A percentile compares a stretch with the other conserved stretches of the same genome.
These are phyloP conservation scores for Leonotis leonurus DNA, from an alignment of 257 asterid genomes.

Conservation along the genomic window DNA sequence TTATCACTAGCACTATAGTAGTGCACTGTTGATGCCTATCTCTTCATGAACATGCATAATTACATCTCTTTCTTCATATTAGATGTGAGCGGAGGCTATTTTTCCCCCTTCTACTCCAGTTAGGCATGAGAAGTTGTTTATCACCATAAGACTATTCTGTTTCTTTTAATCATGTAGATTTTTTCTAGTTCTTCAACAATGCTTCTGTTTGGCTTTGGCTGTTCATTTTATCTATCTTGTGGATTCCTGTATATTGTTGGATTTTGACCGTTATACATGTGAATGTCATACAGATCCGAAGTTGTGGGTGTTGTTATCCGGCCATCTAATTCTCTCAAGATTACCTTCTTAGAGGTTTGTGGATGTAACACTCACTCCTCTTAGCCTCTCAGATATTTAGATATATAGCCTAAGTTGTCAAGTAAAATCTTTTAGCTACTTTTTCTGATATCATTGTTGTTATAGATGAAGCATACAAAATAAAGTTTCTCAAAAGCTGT, in stretches of 20 bases:
- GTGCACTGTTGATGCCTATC: background rate
- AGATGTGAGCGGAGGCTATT: background rate
- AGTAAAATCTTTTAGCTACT: background rate
- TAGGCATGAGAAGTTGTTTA: background rate
- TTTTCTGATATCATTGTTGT: background rate
- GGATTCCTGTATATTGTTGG: background rate
- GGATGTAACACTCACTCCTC: slow-evolving; percentile 18
- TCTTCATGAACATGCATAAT: background rate
- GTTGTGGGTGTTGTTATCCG: slow-evolving; percentile 75
- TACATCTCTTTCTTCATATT: background rate
- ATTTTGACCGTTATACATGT: slow-evolving; percentile 12
- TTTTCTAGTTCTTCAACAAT: background rate
- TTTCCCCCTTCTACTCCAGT: background rate
- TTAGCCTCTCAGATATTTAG: slow-evolving; percentile 9
- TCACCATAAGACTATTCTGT: no score
- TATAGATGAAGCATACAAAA: background rate
- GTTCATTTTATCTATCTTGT: background rate
- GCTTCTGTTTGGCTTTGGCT: background rate
- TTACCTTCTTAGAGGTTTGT: slow-evolving; percentile 93
- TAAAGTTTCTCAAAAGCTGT: background rate
- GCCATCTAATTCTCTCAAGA: slow-evolving; percentile 79
- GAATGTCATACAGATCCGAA: slow-evolving; percentile 64
- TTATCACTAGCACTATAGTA: background rate
- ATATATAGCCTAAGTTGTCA: background rate
- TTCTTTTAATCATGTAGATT: no score